phyloP scores from a whole-genome alignment of 768 basidiomycete species.

The Psilocybe subaeruginosa region DNA sequence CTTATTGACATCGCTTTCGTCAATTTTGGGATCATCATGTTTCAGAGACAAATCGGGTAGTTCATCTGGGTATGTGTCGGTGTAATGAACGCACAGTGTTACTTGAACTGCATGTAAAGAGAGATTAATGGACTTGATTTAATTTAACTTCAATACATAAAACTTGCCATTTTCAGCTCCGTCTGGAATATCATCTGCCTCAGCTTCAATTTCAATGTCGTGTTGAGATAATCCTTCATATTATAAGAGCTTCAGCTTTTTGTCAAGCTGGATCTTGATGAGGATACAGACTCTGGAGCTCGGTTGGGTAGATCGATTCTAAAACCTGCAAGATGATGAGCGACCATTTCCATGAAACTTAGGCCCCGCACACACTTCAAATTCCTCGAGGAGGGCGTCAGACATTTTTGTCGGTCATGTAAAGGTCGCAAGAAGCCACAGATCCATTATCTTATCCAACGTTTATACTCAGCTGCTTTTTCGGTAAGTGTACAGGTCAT shows the following conservation, averaged over 20 bases:
- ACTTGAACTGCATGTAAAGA: conserved; percentile 61
- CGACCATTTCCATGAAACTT: conserved; percentile 10
- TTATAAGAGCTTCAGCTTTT: conserved; percentile 46
- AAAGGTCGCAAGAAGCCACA: not conserved
- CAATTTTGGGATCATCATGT: conserved; percentile 59
- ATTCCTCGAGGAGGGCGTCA: conserved; percentile 81
- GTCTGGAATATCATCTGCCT: conserved; percentile 79
- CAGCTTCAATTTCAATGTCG: conserved; percentile 81
- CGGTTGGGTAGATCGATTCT: conserved; percentile 95
- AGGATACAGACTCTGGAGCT: conserved; percentile 80
- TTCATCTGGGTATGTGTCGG: conserved; percentile 81
- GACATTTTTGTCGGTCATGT: conserved; percentile 48
- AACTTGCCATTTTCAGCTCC: conserved; percentile 59
- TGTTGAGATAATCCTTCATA: conserved; percentile 82
- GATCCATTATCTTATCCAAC: conserved; percentile 16
- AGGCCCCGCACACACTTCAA: conserved; percentile 62
- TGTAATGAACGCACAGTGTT: conserved; percentile 74
- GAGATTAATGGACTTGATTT: not conserved
- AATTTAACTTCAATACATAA: conserved; percentile 6
- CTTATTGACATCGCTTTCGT: conserved; percentile 55
- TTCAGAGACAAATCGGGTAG: conserved; percentile 76
- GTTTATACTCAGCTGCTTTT: not conserved
- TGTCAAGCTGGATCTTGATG: conserved; percentile 31
- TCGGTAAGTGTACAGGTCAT: not conserved
- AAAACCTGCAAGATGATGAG: conserved; percentile 61